Percentiles rank a stretch among this genome's conserved stretches.
Evolutionary conservation across 2,329 filamentous ascomycete genomes (phyloP).

Genomic region (Paecilomyces dactylethromorphus): DNA sequence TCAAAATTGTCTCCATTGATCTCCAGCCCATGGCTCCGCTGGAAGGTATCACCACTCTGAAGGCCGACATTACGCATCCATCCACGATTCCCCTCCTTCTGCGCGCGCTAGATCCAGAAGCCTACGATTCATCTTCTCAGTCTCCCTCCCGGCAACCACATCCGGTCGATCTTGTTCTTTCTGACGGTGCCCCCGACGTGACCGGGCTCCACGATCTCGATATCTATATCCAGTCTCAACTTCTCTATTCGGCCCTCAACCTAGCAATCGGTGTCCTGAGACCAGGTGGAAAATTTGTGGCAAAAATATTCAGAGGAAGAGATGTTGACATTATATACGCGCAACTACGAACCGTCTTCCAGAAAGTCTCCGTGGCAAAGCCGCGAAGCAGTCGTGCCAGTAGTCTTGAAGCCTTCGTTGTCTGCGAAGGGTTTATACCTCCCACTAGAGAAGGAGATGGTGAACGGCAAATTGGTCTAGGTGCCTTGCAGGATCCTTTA

Average conservation of each 20-base stretch:
- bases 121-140: conserved; percentile 40
- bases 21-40: conserved; percentile 92
- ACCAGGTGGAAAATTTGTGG: conserved; percentile 91
- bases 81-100: conserved; percentile 87
- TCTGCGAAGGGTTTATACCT: conserved; percentile 88
- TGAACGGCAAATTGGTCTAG: conserved; percentile 31
- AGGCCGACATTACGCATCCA: conserved; percentile 95
- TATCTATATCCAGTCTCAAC: conserved; percentile 94
- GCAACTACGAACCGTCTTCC: conserved; percentile 87
- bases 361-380: conserved; percentile 82
- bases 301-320: conserved; percentile 91
- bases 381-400: conserved; percentile 91
- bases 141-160: conserved; percentile 52
- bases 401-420: conserved; percentile 93
- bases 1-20: conserved; percentile 94
- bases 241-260: conserved; percentile 90
- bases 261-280: conserved; percentile 87
- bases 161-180: conserved; percentile 87
- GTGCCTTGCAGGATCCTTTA: conserved; percentile 30
- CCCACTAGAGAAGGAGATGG: conserved; percentile 40
- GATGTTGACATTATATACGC: conserved; percentile 95
- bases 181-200: conserved; percentile 92
- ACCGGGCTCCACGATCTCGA: conserved; percentile 95
- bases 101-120: conserved; percentile 70
- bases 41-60: conserved; percentile 83